These are phyloP conservation scores for Colletotrichum sp. DNA, from an alignment of 2,329 filamentous ascomycete species.

Conservation along the genomic window DNA sequence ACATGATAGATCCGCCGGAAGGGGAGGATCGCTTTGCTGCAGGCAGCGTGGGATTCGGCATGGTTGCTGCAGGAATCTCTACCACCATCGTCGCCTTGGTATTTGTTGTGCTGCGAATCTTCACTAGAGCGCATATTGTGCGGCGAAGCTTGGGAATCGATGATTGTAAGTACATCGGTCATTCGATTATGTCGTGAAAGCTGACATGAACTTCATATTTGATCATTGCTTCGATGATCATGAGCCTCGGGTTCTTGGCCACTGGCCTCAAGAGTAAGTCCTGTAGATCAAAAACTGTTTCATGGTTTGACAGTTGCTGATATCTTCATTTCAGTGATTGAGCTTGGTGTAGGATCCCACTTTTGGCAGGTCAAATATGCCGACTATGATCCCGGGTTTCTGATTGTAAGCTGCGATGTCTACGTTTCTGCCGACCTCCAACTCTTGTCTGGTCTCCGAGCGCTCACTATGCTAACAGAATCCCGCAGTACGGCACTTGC, in stretches of 20 bases:
- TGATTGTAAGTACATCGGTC: neutral
- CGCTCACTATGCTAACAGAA: neutral
- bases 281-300: fast-evolving
- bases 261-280: neutral
- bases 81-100: neutral
- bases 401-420: neutral
- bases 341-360: neutral
- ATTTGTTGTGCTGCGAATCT: neutral
- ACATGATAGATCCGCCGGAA: neutral
- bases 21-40: neutral
- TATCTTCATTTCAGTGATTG: neutral
- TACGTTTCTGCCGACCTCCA: neutral
- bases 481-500: neutral
- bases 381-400: neutral
- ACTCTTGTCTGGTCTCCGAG: neutral
- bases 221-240: neutral
- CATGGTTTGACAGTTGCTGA: fast-evolving
- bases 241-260: neutral
- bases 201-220: neutral
- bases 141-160: neutral
- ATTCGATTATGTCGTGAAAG: fast-evolving
- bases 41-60: neutral
- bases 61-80: neutral
- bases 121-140: neutral
- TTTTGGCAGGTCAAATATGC: neutral